Percentiles rank a stretch among this genome's conserved stretches.
Conservation (phyloP, 441 rosid species). For the Populus tomentosa region DNA sequence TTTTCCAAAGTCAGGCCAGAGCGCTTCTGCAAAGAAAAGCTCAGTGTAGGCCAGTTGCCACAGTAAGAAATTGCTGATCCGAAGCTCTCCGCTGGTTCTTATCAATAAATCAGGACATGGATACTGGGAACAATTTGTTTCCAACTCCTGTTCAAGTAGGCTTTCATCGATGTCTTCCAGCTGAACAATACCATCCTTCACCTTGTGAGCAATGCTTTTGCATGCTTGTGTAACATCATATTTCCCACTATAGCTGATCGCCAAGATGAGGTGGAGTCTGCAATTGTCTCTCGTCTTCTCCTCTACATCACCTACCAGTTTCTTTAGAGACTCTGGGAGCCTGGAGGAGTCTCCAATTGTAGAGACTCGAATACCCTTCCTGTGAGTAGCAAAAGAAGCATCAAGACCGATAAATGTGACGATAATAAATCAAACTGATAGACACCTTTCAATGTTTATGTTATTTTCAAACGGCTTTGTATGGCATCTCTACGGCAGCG, state of each 20-base stretch:
- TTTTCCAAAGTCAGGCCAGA: slow-evolving; percentile 84
- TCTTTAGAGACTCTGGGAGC: slow-evolving; percentile 43
- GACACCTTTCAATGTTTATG: background rate
- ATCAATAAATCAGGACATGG: slow-evolving; percentile 72
- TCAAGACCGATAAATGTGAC: background rate
- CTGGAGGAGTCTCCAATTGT: slow-evolving; percentile 65
- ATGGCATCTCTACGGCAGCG: background rate
- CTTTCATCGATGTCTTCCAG: slow-evolving; percentile 50
- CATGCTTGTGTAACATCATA: slow-evolving; percentile 71
- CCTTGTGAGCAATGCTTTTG: slow-evolving; percentile 48
- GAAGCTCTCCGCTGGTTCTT: slow-evolving; percentile 66
- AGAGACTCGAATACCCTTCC: slow-evolving; percentile 47
- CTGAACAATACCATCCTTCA: slow-evolving; percentile 41
- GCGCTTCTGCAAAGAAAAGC: slow-evolving; percentile 51
- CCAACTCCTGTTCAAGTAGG: slow-evolving; percentile 58
- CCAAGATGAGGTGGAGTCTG: slow-evolving; percentile 59
- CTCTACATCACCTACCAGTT: slow-evolving; percentile 38
- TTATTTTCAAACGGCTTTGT: background rate
- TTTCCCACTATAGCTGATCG: slow-evolving; percentile 76
- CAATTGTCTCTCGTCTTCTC: slow-evolving; percentile 43
- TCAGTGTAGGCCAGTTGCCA: slow-evolving; percentile 88
- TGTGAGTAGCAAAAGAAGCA: slow-evolving; percentile 14
- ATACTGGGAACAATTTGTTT: slow-evolving; percentile 48
- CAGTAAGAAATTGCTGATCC: slow-evolving; percentile 78
- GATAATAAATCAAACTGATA: background rate